phyloP scores from a whole-genome alignment of 345 rosid genomes.

The Populus simonii region DNA sequence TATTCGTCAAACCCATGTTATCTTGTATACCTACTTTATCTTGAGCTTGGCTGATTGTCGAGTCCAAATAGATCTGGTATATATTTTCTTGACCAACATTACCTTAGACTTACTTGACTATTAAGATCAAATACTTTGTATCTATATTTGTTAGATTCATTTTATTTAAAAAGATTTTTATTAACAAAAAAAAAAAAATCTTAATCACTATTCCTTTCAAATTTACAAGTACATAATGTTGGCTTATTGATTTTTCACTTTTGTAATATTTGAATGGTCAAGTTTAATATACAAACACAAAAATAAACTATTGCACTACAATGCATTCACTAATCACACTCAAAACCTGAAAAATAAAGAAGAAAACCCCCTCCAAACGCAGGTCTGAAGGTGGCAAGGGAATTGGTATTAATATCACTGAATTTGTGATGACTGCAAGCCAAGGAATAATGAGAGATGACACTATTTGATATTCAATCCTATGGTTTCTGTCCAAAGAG shows the following conservation, averaged over 20 bases:
- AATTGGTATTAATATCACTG: not conserved
- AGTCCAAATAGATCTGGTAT: too few species aligned
- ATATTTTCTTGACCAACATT: too few species aligned
- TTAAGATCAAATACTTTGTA: too few species aligned
- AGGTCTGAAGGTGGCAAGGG: not conserved
- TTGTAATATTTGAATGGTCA: not conserved
- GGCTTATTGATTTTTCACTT: not conserved
- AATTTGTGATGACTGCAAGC: not conserved
- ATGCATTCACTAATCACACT: slow-evolving; percentile 18
- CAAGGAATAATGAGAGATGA: not conserved
- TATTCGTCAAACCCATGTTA: too few species aligned
- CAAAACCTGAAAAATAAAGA: not conserved
- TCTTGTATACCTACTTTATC: too few species aligned
- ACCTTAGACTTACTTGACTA: too few species aligned
- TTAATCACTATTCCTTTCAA: too few species aligned
- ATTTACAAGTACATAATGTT: too few species aligned
- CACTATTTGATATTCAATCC: not conserved
- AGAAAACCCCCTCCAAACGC: not conserved
- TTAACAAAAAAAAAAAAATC: too few species aligned
- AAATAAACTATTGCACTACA: not conserved
- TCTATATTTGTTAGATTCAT: too few species aligned
- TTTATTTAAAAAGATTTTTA: too few species aligned
- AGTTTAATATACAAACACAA: slow-evolving; percentile 4
- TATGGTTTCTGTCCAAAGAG: not conserved
- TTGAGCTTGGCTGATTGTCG: too few species aligned